Evolutionary conservation across 2,329 filamentous ascomycete genomes (phyloP), one percentile per base, ranked within the genome.

Genomic region (Emergomyces orientalis): DNA sequence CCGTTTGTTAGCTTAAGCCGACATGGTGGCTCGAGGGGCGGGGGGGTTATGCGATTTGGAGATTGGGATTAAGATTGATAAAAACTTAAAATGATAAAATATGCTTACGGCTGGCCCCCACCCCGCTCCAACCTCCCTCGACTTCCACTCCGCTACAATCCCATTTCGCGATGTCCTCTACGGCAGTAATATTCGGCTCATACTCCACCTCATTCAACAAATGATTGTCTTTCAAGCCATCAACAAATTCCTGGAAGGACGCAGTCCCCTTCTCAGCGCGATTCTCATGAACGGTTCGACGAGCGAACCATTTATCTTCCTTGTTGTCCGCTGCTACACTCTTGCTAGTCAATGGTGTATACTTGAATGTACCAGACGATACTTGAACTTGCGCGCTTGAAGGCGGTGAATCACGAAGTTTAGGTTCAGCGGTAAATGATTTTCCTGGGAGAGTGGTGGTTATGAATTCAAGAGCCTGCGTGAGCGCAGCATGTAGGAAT

Each of bases 141-240:
- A 67, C 39, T 27, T 66, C 63, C 22, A 49, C 37, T 5, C 22
- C 57, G 6, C 52, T 51, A 57, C 58, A 47, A 51, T 63, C 62
- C 74, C 74, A 76, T 25, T 71, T 63, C 55, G 74, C 34, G 37
- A 76, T 55, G 34, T 63, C 63, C 59, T 73, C 70, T 13, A 75
- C 69, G 3, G 66, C 59, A 1, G 67, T 69, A 9, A 76, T 71
- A 54, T 69, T 76, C 6, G 75, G 75, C 37, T 75, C 78, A 66
- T 78, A 79, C 39, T 72, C 72, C 71, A 71, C 70, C 64, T 78
- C 77, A 66, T 78, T 71, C 63, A 72, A 68, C 7, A 74, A 74
- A 67, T 78, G 77, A 22, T 76, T 65, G 11, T 73, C 68, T 37
- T 73, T 71, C 52, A 78, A 62, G 0, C 75, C 74, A 17, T 65